Base-by-base conservation (phyloP, 1,284 basidiomycete species). In the Puccinia novopanici region DNA sequence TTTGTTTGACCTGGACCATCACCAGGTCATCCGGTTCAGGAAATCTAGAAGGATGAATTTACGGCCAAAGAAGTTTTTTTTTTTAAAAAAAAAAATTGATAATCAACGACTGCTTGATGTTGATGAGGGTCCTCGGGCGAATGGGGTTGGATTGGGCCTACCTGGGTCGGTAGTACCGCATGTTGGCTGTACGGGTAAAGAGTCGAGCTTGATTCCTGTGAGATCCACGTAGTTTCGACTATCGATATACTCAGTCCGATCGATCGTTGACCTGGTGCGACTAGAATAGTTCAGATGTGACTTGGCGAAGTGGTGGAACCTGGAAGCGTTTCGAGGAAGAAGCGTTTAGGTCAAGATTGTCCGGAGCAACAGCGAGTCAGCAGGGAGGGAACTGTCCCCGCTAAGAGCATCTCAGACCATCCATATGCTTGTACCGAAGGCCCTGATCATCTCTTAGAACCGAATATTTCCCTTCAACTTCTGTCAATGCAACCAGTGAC, bases 1-100 rank as follows among this genome's bases (percentile, higher is more conserved):
- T 99, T 88, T 97, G 94, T 87, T 94, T 93, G 83, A 99, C 96
- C 87, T 98, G 95, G 67, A 98, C 95, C 95, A 98, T 98, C 87
- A 98, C 95, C 82, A 98, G 91, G 87, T 98, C 93, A 86, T 99
- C 96, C 37, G 79, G 79, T 59, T 80, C 79, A 34, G 79, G 79
- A 30, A 80, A 80, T 48, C 79, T 80, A 72, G 13, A 50, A 10
- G 63, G n/a, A 65, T 22, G 1, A 40, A 63, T 27, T 61, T 17
- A 13, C 15, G 42, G 27, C 1, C 22, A 48, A 40, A 59, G 9
- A 48, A 55, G 34, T 50, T 19, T 19, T 34, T 71, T 17, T 40
- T 9, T 61, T n/a, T n/a, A n/a, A n/a, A n/a, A n/a, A n/a, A n/a
- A n/a, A n/a, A n/a, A n/a, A n/a, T n/a, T n/a, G n/a, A n/a, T n/a